These are phyloP conservation scores for Verticillium longisporum DNA, from an alignment of 2,329 filamentous ascomycete species.

Conservation along the genomic window DNA sequence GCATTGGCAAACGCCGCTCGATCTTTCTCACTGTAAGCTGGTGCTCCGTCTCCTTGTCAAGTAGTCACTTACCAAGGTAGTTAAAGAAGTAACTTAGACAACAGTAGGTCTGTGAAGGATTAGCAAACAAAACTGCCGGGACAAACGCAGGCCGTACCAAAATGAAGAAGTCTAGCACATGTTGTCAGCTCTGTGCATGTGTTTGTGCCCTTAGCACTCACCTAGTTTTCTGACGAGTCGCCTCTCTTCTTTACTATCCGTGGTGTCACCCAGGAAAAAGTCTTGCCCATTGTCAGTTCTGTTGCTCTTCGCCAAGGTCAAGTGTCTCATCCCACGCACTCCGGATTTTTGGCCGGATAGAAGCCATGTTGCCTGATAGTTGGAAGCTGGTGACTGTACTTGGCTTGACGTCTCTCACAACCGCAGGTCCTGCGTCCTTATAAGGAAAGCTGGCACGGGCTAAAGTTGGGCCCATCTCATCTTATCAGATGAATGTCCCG, in stretches of 20 bases:
- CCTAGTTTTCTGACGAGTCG: constrained; percentile 21
- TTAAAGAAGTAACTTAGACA: constrained; percentile 28
- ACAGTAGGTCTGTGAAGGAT: constrained; percentile 19
- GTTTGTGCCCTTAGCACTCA: background rate
- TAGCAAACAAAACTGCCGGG: background rate
- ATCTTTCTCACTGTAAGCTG: background rate
- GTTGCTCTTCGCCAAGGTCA: too few species aligned
- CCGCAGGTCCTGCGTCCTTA: background rate
- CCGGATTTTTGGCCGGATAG: background rate
- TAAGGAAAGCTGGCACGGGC: background rate
- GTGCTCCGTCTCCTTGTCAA: background rate
- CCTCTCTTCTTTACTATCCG: constrained; percentile 16
- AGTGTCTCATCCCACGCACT: background rate
- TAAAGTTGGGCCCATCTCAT: background rate
- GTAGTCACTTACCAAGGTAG: constrained; percentile 23
- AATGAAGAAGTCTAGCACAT: constrained; percentile 22
- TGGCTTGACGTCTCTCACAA: background rate
- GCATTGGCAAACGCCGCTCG: constrained; percentile 12
- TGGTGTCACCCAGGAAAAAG: constrained; percentile 10
- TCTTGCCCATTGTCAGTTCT: background rate
- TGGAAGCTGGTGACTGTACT: too few species aligned
- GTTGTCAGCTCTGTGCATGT: background rate
- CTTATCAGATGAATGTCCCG: background rate
- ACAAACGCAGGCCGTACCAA: constrained; percentile 10
- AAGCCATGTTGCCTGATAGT: background rate